Base-by-base conservation (phyloP, 2,329 filamentous ascomycete genomes). In the Chaetomium strumarium region DNA sequence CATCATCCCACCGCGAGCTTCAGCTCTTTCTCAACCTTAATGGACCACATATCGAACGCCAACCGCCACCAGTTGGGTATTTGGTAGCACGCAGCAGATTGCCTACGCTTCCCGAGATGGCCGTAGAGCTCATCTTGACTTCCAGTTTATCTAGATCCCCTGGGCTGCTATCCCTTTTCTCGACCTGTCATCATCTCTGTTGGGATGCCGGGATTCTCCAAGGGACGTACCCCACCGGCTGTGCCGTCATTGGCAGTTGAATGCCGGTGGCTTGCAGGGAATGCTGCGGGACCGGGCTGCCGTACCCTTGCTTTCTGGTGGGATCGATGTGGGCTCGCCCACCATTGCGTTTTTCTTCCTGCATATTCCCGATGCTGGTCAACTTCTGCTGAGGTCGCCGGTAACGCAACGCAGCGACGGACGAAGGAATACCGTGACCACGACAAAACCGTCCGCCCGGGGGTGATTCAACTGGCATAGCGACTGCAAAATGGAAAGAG, bases 191-290 rank as follows among this genome's bases (percentile, higher is more conserved):
- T 34, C 11, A 5, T 34, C 5, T 14, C 33, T 14, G 33, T n/a
- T n/a, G 11, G 9, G 16, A 34, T 8, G 8, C 12, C 29, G 8
- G 34, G 11, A 33, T 37, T 19, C 8, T 38, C 44, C 45, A 59
- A 33, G 44, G 53, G 46, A 46, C 39, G 16, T 33, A 41, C 16
- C 50, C 57, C 57, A 45, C 49, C 19, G 38, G 8, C 46, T 53
- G 47, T 60, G 56, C 58, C 56, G 51, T 44, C 49, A 60, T 61
- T 60, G 59, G 59, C 14, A 0, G 13, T 17, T 38, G 42, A 38
- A 31, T 46, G 43, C 52, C 48, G 44, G 45, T 45, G 50, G 37
- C 52, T 53, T 36, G 50, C 52, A 53, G 43, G 51, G 46, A 45
- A 17, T 14, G 38, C 16, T 37, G 50, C 45, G 46, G 52, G 51